phyloP scores from a whole-genome alignment of 179 eudicot species.

The Heliamphora pulchella region DNA sequence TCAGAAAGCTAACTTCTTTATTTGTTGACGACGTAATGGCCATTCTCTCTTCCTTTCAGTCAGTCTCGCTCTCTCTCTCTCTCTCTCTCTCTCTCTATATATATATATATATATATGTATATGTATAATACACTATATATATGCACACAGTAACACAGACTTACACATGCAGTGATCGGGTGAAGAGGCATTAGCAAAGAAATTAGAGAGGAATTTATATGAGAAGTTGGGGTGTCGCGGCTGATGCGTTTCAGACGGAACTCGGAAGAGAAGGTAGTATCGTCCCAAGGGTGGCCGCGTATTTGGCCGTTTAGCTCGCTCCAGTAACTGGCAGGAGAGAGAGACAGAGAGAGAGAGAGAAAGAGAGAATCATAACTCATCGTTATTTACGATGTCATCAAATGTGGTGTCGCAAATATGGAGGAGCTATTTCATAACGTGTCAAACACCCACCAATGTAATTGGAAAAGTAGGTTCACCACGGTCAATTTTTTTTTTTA shows the following conservation, averaged over 20 bases:
- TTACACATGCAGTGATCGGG: background rate
- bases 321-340: background rate
- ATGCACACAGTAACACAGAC: too few relatives aligned
- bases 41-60: conserved; percentile 8
- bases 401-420: too few relatives aligned
- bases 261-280: background rate
- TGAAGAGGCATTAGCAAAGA: too few relatives aligned
- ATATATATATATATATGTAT: background rate
- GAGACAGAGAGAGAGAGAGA: background rate
- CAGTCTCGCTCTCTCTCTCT: background rate
- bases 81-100: background rate
- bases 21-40: background rate
- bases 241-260: background rate
- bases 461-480: too few relatives aligned
- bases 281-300: background rate
- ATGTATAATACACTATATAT: too few relatives aligned
- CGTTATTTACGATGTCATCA: too few relatives aligned
- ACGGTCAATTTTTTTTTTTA: too few relatives aligned
- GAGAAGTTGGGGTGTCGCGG: background rate
- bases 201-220: background rate
- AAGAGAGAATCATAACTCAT: too few relatives aligned
- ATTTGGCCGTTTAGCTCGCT: background rate
- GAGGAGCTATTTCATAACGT: too few relatives aligned
- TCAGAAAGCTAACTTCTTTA: conserved; percentile 15
- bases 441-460: too few relatives aligned